Percentiles rank a stretch among this genome's conserved stretches.
phyloP scores from a whole-genome alignment of 2,329 filamentous ascomycete genomes.

The Fonsecaea pugnacius region DNA sequence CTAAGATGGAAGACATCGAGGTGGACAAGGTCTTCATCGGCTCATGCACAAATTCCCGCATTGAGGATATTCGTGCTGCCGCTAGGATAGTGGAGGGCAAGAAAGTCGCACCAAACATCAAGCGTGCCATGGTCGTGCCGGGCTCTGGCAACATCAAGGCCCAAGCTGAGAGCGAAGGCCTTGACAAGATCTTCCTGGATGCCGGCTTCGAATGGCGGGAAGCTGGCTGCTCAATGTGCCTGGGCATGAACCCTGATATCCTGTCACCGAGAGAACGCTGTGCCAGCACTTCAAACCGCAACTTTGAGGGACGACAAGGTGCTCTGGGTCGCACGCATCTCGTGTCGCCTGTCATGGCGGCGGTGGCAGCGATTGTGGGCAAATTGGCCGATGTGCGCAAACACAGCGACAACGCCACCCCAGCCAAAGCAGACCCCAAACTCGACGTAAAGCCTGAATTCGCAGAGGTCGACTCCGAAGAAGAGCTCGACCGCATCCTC shows the following conservation, averaged over 20 bases:
- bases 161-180: slow-evolving; percentile 85
- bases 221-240: slow-evolving; percentile 97
- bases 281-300: slow-evolving; percentile 93
- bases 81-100: slow-evolving; percentile 84
- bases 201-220: slow-evolving; percentile 98
- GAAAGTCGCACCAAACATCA: slow-evolving; percentile 85
- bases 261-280: slow-evolving; percentile 89
- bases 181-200: slow-evolving; percentile 88
- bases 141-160: slow-evolving; percentile 93
- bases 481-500: slow-evolving; percentile 66
- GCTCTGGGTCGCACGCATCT: slow-evolving; percentile 89
- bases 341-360: slow-evolving; percentile 97
- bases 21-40: slow-evolving; percentile 98
- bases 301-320: slow-evolving; percentile 96
- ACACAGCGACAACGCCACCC: slow-evolving; percentile 60
- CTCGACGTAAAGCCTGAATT: slow-evolving; percentile 62
- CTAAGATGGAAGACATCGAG: slow-evolving; percentile 85
- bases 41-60: slow-evolving; percentile 95
- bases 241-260: slow-evolving; percentile 99
- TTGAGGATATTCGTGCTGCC: slow-evolving; percentile 90
- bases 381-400: slow-evolving; percentile 92
- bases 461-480: slow-evolving; percentile 63
- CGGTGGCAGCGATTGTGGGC: slow-evolving; percentile 84
- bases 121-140: slow-evolving; percentile 93
- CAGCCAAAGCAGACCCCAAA: slow-evolving; percentile 61